A percentile compares a stretch with the other conserved stretches of the same genome.
Conservation (phyloP, 495 filamentous ascomycete genomes). For the Jackrogersella multiformis region DNA sequence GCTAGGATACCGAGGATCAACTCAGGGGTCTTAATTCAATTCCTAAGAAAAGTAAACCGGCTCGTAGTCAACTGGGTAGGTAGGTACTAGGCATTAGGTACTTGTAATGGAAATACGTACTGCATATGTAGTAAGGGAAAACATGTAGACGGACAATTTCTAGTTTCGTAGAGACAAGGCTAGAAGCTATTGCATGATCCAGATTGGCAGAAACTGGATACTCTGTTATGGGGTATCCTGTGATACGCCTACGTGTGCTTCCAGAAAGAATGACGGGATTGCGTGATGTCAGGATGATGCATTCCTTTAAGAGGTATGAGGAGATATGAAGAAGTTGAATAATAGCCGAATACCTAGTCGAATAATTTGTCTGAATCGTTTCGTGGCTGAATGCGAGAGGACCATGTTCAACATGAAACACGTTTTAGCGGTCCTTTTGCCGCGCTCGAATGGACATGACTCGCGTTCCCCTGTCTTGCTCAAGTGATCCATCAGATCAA, state of each 20-base stretch:
- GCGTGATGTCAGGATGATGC: slow-evolving; percentile 28
- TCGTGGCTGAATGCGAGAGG: slow-evolving; percentile 38
- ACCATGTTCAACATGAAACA: slow-evolving; percentile 41
- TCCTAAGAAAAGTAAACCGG: slow-evolving; percentile 1
- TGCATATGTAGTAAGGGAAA: too few relatives aligned
- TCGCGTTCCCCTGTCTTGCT: slow-evolving; percentile 27
- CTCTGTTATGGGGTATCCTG: not conserved
- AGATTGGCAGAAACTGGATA: not conserved
- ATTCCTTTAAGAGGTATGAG: slow-evolving; percentile 28
- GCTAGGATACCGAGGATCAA: slow-evolving; percentile 19
- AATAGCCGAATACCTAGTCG: slow-evolving; percentile 1
- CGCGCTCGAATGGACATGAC: slow-evolving; percentile 16
- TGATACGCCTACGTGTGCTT: slow-evolving; percentile 26
- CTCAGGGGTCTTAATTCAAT: slow-evolving; percentile 29
- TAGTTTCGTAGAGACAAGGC: slow-evolving; percentile 4
- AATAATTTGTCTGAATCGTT: slow-evolving; percentile 39
- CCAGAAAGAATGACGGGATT: slow-evolving; percentile 30
- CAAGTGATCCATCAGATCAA: slow-evolving; percentile 35
- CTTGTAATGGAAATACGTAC: slow-evolving; percentile 7
- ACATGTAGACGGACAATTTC: not conserved
- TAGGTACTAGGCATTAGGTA: not conserved
- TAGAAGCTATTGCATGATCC: slow-evolving; percentile 1
- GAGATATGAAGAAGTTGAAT: too few relatives aligned
- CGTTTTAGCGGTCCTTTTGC: slow-evolving; percentile 29
- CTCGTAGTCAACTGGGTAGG: not conserved